These are phyloP conservation scores for Astrothelium macrocarpum DNA, from an alignment of 495 filamentous ascomycete genomes.

Conservation along the genomic window DNA sequence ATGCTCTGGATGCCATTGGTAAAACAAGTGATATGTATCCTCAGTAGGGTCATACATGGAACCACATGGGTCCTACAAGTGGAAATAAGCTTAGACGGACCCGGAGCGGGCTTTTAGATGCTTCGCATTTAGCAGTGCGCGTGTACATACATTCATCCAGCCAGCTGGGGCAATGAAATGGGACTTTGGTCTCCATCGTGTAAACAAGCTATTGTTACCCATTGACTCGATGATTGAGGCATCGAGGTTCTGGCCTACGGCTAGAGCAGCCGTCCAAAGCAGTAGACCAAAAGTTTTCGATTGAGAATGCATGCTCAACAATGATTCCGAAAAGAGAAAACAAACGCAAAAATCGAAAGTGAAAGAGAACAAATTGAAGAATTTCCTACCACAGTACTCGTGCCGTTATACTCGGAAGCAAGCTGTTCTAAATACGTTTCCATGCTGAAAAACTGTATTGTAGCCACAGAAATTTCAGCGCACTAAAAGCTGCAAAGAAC, in stretches of 20 bases:
- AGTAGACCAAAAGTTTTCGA: neutral
- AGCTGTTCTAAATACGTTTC: neutral
- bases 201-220: slow-evolving; percentile 34
- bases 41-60: slow-evolving; percentile 42
- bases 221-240: slow-evolving; percentile 17
- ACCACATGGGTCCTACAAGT: slow-evolving; percentile 41
- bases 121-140: neutral
- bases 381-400: neutral
- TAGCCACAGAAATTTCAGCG: neutral
- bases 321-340: neutral
- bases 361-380: neutral
- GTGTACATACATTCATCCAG: slow-evolving; percentile 40
- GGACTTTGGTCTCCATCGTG: slow-evolving; percentile 40
- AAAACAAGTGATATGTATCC: slow-evolving; percentile 33
- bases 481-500: neutral
- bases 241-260: neutral
- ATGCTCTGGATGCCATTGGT: slow-evolving; percentile 37
- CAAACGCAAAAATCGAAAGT: neutral
- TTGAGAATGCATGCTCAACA: neutral
- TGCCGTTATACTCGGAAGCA: neutral
- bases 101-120: neutral
- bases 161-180: slow-evolving; percentile 44
- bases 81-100: neutral
- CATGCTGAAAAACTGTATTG: neutral
- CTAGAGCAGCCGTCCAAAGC: neutral